These are phyloP conservation scores for Coffea eugenioides DNA, from an alignment of 257 asterid genomes.

Conservation along the genomic window DNA sequence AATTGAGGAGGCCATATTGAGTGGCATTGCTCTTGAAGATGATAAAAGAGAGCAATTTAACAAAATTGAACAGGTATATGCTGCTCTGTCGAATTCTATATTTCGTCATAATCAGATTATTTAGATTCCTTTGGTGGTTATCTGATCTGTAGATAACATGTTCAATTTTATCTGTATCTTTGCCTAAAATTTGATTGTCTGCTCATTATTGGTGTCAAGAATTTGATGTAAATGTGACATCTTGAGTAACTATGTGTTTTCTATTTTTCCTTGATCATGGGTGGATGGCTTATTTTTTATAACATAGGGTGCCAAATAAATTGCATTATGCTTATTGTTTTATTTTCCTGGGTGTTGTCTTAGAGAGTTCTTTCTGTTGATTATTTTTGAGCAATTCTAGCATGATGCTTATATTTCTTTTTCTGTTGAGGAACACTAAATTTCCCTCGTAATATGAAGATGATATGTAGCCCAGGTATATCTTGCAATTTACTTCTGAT, in stretches of 20 bases:
- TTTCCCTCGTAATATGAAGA: not conserved
- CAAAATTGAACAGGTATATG: conserved; percentile 79
- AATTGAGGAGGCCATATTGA: conserved; percentile 89
- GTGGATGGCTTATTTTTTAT: not conserved
- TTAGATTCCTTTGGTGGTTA: not conserved
- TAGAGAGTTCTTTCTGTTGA: not conserved
- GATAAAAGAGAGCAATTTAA: conserved; percentile 84
- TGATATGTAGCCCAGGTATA: not conserved
- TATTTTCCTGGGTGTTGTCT: not conserved
- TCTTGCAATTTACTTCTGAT: not conserved
- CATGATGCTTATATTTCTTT: not conserved
- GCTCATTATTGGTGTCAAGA: not conserved
- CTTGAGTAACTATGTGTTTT: not conserved
- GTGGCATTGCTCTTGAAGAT: conserved; percentile 90
- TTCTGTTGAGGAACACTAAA: not conserved
- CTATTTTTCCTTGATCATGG: not conserved
- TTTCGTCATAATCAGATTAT: not conserved
- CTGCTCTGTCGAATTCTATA: conserved; percentile 1
- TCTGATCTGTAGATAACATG: not conserved
- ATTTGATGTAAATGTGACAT: not conserved
- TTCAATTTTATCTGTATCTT: not conserved
- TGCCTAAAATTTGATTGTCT: not conserved
- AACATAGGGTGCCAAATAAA: not conserved
- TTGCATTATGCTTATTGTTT: not conserved
- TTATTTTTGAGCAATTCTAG: not conserved